Percentiles rank a stretch among this genome's conserved stretches.
Conservation (phyloP, 441 rosid species). For the Omphalea diandra region DNA sequence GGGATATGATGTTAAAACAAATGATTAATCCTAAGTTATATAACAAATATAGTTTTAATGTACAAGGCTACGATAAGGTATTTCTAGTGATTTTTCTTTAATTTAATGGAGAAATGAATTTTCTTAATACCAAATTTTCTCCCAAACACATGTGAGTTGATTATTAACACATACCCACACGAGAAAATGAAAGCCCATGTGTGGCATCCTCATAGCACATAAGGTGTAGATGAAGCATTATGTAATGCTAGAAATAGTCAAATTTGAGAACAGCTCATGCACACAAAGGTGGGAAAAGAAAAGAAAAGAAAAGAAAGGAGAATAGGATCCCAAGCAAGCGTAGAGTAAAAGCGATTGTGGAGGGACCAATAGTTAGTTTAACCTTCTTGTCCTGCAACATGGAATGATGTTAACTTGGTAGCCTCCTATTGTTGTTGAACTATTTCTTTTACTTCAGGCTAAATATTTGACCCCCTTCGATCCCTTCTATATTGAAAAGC, state of each 20-base stretch:
- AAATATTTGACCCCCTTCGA: conserved; percentile 11
- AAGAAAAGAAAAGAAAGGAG: too few species aligned
- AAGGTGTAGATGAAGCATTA: background rate
- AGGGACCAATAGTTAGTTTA: conserved; percentile 15
- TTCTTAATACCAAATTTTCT: too few species aligned
- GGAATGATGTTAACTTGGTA: conserved; percentile 16
- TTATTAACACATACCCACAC: background rate
- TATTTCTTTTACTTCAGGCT: conserved; percentile 19
- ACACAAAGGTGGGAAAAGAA: background rate
- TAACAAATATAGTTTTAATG: too few species aligned
- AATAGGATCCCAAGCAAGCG: background rate
- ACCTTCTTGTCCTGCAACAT: conserved; percentile 18
- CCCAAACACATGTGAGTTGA: background rate
- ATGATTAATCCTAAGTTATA: too few species aligned
- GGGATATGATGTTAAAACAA: too few species aligned
- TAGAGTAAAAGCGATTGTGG: conserved; percentile 29
- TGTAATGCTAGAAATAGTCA: too few species aligned
- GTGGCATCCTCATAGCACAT: too few species aligned
- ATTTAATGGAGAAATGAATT: too few species aligned
- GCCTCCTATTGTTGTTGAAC: conserved; percentile 18
- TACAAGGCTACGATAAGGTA: too few species aligned
- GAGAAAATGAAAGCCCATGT: background rate
- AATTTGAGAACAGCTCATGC: background rate
- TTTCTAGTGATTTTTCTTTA: too few species aligned
- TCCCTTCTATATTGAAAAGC: too few species aligned